These are phyloP conservation scores for Brasenia schreberi DNA, from an alignment of 164 flowering plant genomes.

Conservation along the genomic window DNA sequence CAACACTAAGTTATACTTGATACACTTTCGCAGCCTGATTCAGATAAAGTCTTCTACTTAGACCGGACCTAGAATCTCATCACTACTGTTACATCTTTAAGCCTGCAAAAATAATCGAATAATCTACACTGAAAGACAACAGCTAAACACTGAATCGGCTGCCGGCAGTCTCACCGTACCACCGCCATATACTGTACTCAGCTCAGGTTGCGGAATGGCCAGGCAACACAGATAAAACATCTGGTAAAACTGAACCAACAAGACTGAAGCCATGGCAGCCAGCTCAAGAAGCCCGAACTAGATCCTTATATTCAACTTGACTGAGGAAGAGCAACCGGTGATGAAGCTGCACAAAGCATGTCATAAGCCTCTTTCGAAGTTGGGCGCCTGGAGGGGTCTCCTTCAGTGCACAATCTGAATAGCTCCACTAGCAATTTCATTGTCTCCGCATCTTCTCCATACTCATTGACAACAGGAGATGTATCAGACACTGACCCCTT, in stretches of 20 bases:
- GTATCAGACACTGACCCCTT: constrained; percentile 6
- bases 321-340: constrained; percentile 2
- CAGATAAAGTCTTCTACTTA: background rate
- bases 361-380: constrained; percentile 47
- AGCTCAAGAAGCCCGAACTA: background rate
- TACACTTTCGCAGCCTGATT: background rate
- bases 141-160: too few species aligned
- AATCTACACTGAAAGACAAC: too few species aligned
- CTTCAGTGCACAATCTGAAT: constrained; percentile 47
- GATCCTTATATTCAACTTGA: background rate
- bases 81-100: background rate
- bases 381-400: constrained; percentile 58
- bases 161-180: too few species aligned
- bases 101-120: background rate
- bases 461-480: constrained; percentile 12
- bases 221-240: too few species aligned
- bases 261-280: background rate
- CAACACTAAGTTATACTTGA: background rate
- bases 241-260: too few species aligned
- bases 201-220: too few species aligned
- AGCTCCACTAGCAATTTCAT: constrained; percentile 44
- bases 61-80: background rate
- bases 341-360: constrained; percentile 17
- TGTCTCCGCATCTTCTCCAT: constrained; percentile 8
- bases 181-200: too few species aligned